phyloP scores from a whole-genome alignment of 1,284 basidiomycete genomes.

The Puccinia horiana region DNA sequence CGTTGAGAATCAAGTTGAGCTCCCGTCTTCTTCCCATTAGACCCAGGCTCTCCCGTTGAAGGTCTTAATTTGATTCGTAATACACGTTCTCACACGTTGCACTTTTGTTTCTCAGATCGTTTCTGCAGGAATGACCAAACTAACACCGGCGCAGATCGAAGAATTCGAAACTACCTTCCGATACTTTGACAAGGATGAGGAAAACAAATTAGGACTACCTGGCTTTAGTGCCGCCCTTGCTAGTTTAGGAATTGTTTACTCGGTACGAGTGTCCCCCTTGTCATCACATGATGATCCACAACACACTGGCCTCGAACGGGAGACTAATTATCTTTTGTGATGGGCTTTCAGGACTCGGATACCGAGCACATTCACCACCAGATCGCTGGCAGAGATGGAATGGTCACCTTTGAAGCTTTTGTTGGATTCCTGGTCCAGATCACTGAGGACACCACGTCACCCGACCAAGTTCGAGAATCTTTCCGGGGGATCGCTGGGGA shows the following conservation, averaged over 20 bases:
- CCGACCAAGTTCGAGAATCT: constrained; percentile 86
- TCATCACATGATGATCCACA: background rate
- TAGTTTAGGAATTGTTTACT: constrained; percentile 89
- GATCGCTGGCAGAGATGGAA: constrained; percentile 79
- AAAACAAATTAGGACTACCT: constrained; percentile 78
- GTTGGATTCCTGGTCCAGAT: constrained; percentile 92
- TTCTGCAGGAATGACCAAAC: constrained; percentile 82
- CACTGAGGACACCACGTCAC: constrained; percentile 89
- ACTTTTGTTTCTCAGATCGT: constrained; percentile 68
- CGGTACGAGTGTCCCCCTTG: constrained; percentile 62
- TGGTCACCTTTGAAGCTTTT: constrained; percentile 89
- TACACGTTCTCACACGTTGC: background rate
- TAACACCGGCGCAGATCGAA: constrained; percentile 92
- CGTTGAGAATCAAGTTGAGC: constrained; percentile 84
- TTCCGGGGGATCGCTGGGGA: constrained; percentile 88
- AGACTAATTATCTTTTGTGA: background rate
- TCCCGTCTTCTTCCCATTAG: background rate
- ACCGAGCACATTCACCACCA: constrained; percentile 81
- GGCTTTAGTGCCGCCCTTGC: constrained; percentile 92
- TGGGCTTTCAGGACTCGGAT: constrained; percentile 70
- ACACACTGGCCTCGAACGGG: background rate
- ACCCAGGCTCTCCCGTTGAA: constrained; percentile 53
- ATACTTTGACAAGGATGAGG: constrained; percentile 91
- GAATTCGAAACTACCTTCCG: constrained; percentile 97
- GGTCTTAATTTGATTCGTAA: too few relatives aligned